A percentile compares a stretch with the other conserved stretches of the same genome.
Conservation (phyloP, 352 stramenopile species). For the Achlya hypogyna region DNA sequence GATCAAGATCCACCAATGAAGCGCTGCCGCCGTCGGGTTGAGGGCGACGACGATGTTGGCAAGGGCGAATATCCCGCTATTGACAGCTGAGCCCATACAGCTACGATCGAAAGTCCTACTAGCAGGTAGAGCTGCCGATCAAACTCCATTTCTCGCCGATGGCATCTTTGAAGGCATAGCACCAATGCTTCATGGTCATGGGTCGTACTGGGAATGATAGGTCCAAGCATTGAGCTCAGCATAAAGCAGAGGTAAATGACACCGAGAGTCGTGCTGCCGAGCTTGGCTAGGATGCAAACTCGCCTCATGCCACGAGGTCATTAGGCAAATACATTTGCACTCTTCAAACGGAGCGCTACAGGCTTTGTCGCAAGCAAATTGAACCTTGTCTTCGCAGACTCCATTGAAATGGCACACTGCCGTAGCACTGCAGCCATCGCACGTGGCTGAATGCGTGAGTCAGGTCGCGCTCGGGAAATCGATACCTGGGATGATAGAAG, state of each 20-base stretch:
- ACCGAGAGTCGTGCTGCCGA: constrained; percentile 16
- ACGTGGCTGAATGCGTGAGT: not conserved
- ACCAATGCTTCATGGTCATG: not conserved
- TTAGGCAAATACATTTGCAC: constrained; percentile 15
- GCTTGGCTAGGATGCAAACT: not conserved
- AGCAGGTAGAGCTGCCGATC: not conserved
- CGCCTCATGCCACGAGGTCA: not conserved
- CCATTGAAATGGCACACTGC: not conserved
- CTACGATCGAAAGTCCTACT: not conserved
- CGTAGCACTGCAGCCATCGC: not conserved
- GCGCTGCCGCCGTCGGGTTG: not conserved
- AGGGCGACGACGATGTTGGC: constrained; percentile 9
- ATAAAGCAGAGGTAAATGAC: constrained; percentile 13
- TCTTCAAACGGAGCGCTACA: constrained; percentile 9
- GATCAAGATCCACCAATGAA: not conserved
- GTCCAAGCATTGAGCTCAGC: constrained; percentile 7
- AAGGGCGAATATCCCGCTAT: constrained; percentile 12
- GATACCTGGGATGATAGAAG: constrained; percentile 9
- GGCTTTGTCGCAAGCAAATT: constrained; percentile 10
- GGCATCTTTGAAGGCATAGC: not conserved
- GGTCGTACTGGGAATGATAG: constrained; percentile 1
- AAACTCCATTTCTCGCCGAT: constrained; percentile 10
- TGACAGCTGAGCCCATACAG: not conserved
- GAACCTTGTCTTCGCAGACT: constrained; percentile 10
- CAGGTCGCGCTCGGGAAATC: not conserved